Evolutionary conservation across 2,329 filamentous ascomycete species (phyloP).

Genomic region (Thelonectria olida): DNA sequence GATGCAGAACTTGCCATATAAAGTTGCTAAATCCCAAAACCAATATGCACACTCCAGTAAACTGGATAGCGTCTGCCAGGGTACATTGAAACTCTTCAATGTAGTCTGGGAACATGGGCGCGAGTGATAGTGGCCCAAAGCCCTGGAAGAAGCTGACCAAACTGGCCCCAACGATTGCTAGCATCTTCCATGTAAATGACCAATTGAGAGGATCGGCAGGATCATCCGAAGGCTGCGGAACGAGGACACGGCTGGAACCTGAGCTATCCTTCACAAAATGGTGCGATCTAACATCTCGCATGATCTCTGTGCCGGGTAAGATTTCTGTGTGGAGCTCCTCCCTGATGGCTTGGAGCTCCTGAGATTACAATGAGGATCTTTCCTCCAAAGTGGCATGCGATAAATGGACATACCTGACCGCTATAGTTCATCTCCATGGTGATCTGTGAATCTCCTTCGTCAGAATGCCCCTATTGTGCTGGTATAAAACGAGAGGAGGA

Average conservation of each 20-base stretch:
- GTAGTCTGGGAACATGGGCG: not conserved
- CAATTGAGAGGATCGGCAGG: constrained; percentile 4
- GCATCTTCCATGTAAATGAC: not conserved
- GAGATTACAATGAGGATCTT: too few species aligned
- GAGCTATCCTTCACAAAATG: constrained; percentile 23
- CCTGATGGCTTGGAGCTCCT: constrained; percentile 10
- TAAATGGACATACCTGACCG: too few species aligned
- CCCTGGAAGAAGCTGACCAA: constrained; percentile 2
- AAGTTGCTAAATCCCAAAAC: constrained; percentile 21
- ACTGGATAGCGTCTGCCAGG: constrained; percentile 12
- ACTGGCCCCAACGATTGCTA: not conserved
- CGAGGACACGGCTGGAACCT: constrained; percentile 22
- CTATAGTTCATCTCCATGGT: too few species aligned
- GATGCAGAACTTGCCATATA: not conserved
- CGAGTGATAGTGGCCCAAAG: not conserved
- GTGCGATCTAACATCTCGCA: constrained; percentile 27
- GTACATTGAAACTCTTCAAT: constrained; percentile 5
- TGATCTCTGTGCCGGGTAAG: constrained; percentile 28
- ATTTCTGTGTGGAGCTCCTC: constrained; percentile 31
- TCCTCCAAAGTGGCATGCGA: too few species aligned
- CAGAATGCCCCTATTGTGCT: too few species aligned
- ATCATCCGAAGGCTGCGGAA: constrained; percentile 20
- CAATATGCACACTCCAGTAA: constrained; percentile 16
- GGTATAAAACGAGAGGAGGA: too few species aligned
- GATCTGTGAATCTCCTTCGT: too few species aligned